phyloP scores from a whole-genome alignment of 768 basidiomycete genomes.

The Pisolithus tinctorius region DNA sequence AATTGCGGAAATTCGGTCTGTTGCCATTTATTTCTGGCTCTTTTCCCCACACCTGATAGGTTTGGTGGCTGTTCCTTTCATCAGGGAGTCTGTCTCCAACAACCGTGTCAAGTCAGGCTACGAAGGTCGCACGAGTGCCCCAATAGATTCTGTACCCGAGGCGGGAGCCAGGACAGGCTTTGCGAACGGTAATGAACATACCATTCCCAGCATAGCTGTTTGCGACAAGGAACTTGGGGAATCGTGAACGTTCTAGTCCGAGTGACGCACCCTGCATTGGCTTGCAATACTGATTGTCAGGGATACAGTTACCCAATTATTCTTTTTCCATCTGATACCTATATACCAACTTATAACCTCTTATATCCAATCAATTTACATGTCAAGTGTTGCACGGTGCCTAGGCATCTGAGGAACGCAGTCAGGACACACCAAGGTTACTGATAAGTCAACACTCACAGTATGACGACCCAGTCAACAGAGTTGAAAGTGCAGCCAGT shows the following conservation, averaged over 20 bases:
- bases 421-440: not conserved
- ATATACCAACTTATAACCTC: not conserved
- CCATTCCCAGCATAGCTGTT: conserved; percentile 42
- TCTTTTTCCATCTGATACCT: not conserved
- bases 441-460: conserved; percentile 39
- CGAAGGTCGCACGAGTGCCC: conserved; percentile 46
- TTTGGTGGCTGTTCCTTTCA: not conserved
- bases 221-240: conserved; percentile 36
- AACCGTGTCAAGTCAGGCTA: conserved; percentile 81
- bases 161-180: conserved; percentile 64
- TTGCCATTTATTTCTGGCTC: conserved; percentile 5
- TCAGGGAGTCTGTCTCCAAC: conserved; percentile 67
- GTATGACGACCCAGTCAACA: conserved; percentile 80
- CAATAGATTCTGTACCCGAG: conserved; percentile 67
- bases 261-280: conserved; percentile 29
- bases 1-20: conserved; percentile 75
- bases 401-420: conserved; percentile 11
- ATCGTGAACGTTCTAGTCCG: conserved; percentile 25
- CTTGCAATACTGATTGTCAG: conserved; percentile 24
- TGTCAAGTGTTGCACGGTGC: not conserved
- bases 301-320: not conserved
- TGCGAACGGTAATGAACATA: conserved; percentile 59
- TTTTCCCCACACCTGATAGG: not conserved
- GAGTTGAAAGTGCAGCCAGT: conserved; percentile 71
- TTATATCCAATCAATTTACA: conserved; percentile 1